Evolutionary conservation across 2,329 filamentous ascomycete genomes (phyloP).

Genomic region (Monosporascus sp.): DNA sequence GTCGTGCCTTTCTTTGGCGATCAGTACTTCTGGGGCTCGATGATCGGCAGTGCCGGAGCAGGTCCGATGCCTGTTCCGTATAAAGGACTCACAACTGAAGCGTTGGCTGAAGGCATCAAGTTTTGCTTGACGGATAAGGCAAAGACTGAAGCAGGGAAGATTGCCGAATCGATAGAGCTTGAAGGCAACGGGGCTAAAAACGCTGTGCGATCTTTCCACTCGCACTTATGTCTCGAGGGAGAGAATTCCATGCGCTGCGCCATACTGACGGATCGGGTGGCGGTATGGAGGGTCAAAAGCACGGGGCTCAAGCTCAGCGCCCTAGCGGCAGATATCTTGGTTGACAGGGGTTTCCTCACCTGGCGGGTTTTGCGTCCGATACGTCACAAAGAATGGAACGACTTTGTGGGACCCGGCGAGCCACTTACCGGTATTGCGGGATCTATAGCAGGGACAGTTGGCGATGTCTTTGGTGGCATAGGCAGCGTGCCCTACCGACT

Average conservation of each 20-base stretch:
- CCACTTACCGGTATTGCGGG: constrained; percentile 62
- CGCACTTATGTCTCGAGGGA: constrained; percentile 47
- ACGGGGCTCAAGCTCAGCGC: constrained; percentile 56
- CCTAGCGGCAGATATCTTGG: constrained; percentile 59
- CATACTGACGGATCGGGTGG: constrained; percentile 56
- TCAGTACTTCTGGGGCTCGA: constrained; percentile 72
- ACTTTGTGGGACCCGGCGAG: constrained; percentile 70
- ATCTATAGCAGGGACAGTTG: constrained; percentile 53
- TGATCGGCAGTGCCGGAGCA: constrained; percentile 58
- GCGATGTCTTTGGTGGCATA: constrained; percentile 56
- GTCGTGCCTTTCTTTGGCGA: constrained; percentile 77
- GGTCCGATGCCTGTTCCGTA: constrained; percentile 64
- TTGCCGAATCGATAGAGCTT: constrained; percentile 54
- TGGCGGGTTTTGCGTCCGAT: constrained; percentile 60
- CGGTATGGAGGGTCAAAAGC: constrained; percentile 60
- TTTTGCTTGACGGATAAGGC: constrained; percentile 60
- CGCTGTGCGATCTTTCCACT: constrained; percentile 62
- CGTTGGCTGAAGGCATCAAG: constrained; percentile 64
- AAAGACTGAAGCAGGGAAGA: constrained; percentile 47
- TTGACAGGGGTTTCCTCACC: constrained; percentile 53
- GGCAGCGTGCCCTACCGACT: constrained; percentile 59
- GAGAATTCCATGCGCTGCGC: constrained; percentile 58
- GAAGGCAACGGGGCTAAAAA: constrained; percentile 66
- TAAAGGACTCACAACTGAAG: constrained; percentile 58
- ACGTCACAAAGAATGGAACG: constrained; percentile 68